phyloP scores from a whole-genome alignment of 371 early-diverging fungal genomes.

The Mucor piriformis region DNA sequence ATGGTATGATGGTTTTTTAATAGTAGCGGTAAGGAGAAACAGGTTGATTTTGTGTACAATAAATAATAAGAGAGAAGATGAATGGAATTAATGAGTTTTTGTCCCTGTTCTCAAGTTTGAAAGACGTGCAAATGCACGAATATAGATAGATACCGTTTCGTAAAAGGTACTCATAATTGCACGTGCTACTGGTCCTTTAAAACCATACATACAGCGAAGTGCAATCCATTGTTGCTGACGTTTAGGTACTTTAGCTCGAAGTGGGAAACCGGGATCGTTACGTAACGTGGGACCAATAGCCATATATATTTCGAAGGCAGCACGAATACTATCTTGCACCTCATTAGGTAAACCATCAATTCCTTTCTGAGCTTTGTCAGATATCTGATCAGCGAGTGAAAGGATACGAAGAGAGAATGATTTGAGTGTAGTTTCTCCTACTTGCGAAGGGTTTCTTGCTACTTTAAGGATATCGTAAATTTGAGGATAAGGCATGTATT shows the following conservation, averaged over 20 bases:
- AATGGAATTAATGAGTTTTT: background rate
- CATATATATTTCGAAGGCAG: slow-evolving; percentile 53
- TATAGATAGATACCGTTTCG: slow-evolving; percentile 7
- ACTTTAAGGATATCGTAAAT: slow-evolving; percentile 30
- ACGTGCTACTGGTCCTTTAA: slow-evolving; percentile 30
- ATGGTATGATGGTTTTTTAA: too few relatives aligned
- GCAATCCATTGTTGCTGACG: slow-evolving; percentile 43
- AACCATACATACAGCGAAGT: slow-evolving; percentile 44
- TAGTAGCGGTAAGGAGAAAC: too few relatives aligned
- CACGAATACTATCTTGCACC: slow-evolving; percentile 43
- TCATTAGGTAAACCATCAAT: slow-evolving; percentile 44
- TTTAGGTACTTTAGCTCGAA: slow-evolving; percentile 46
- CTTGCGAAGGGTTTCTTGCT: slow-evolving; percentile 22
- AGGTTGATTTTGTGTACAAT: too few relatives aligned
- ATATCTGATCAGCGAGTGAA: slow-evolving; percentile 29
- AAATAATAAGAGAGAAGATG: too few relatives aligned
- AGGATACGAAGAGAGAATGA: slow-evolving; percentile 32
- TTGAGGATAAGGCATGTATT: slow-evolving; percentile 30
- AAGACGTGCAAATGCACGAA: slow-evolving; percentile 11
- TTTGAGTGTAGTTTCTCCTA: slow-evolving; percentile 29
- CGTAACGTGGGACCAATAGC: slow-evolving; percentile 45
- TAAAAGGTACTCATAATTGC: slow-evolving; percentile 19
- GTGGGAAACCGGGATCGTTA: slow-evolving; percentile 36
- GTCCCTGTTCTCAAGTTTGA: slow-evolving; percentile 1
- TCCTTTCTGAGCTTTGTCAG: slow-evolving; percentile 41